Percentiles rank a stretch among this genome's conserved stretches.
phyloP scores from a whole-genome alignment of 352 stramenopile genomes.

The Phytopythium aichiense region DNA sequence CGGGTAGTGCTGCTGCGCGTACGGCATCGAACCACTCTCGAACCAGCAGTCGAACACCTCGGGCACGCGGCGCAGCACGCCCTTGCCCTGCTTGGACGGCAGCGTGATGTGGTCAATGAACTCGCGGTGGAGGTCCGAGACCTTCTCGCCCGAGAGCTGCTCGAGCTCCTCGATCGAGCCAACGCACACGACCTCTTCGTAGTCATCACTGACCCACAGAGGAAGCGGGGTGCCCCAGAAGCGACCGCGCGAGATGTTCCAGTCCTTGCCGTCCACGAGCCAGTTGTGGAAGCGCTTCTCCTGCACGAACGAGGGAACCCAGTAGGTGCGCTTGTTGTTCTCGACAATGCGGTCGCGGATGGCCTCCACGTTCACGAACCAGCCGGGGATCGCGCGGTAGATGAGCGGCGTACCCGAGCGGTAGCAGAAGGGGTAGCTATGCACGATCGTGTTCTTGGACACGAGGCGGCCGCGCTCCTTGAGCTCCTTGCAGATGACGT shows the following conservation, averaged over 20 bases:
- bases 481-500: slow-evolving; percentile 93
- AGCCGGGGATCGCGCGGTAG: slow-evolving; percentile 98
- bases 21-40: slow-evolving; percentile 99
- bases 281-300: slow-evolving; percentile 99
- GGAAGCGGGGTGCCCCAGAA: slow-evolving; percentile 99
- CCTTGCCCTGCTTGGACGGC: slow-evolving; percentile 92
- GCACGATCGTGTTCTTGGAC: slow-evolving; percentile 95
- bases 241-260: slow-evolving; percentile 97
- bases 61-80: slow-evolving; percentile 78
- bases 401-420: slow-evolving; percentile 99
- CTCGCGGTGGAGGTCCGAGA: slow-evolving; percentile 97
- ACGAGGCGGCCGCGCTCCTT: slow-evolving; percentile 95
- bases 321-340: slow-evolving; percentile 86
- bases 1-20: slow-evolving; percentile 99
- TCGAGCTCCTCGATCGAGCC: slow-evolving; percentile 96
- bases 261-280: slow-evolving; percentile 98
- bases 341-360: slow-evolving; percentile 95
- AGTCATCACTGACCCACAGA: slow-evolving; percentile 98
- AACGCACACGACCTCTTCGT: slow-evolving; percentile 96
- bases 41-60: slow-evolving; percentile 99
- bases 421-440: slow-evolving; percentile 99
- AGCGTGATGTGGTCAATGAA: slow-evolving; percentile 98
- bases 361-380: slow-evolving; percentile 99
- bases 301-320: slow-evolving; percentile 92
- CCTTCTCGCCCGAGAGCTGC: slow-evolving; percentile 90